Conservation (phyloP, 164 flowering plant species). For the Umbellularia californica region DNA sequence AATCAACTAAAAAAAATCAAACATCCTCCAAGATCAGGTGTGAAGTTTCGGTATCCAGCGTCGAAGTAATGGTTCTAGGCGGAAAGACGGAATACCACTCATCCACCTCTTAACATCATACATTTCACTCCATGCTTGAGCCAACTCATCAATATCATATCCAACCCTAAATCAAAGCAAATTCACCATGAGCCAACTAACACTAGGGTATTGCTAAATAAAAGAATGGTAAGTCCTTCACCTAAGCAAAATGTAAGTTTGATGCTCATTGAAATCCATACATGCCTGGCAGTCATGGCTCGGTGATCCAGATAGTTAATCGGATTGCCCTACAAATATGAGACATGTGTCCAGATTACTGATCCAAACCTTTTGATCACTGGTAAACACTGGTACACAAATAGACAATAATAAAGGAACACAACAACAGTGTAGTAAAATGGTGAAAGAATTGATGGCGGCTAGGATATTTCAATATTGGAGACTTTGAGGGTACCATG, state of each 20-base stretch:
- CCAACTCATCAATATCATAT: slow-evolving; percentile 79
- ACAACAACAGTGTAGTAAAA: background rate
- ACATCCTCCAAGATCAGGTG: slow-evolving; percentile 50
- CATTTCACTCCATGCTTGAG: slow-evolving; percentile 95
- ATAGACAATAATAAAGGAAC: no score
- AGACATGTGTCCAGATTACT: background rate
- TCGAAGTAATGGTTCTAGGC: slow-evolving; percentile 70
- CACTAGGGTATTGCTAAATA: background rate
- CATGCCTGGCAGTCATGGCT: background rate
- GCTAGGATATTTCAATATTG: background rate
- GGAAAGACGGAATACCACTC: slow-evolving; percentile 57
- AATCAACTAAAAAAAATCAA: slow-evolving; percentile 18
- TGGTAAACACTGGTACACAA: background rate
- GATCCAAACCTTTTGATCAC: background rate
- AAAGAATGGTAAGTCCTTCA: no score
- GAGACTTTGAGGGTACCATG: background rate
- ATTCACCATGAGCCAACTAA: background rate
- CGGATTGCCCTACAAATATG: background rate
- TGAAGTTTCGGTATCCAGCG: slow-evolving; percentile 55
- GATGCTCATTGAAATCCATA: background rate
- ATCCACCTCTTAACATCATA: slow-evolving; percentile 74
- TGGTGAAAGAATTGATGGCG: background rate
- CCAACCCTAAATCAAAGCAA: slow-evolving; percentile 43
- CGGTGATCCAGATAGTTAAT: background rate
- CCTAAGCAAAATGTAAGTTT: no score